Evolutionary conservation across 1,284 basidiomycete species (phyloP), one percentile per base, ranked within the genome.

Genomic region (Agaricales sp.): DNA sequence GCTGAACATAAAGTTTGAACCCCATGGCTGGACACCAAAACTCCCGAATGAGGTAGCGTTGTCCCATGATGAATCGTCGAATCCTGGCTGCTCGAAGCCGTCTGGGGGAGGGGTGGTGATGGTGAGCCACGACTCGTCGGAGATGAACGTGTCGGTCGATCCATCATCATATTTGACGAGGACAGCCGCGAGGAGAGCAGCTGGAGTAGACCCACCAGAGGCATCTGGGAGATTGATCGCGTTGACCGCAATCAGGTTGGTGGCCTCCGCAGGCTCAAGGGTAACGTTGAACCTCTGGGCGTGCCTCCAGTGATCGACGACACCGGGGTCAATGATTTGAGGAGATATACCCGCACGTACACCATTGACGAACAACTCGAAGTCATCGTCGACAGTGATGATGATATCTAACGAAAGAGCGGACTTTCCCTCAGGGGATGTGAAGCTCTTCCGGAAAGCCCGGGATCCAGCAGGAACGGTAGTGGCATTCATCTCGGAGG

Each of bases 301-400:
- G 1, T 53, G 49, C 48, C 54, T 58, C 59, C 60, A 59, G 2
- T 54, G 39, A 41, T 8, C 11, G n/a, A 11, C 30, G n/a, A 35
- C 8, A n/a, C 11, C 30, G 30, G 30, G 30, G 8, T 61, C 55
- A 1, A 50, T 43, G 12, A 55, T 46, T 39, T 55, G 51, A 1
- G 58, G 59, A 1, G 60, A 51, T 0, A 55, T 48, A 22, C 59
- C 61, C 4, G 59, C 51, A 1, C 53, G 48, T 8, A 46, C 50
- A 12, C 63, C 63, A 44, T 65, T 60, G 26, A 56, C 57, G 41
- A 58, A 63, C 2, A 63, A 49, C 3, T 54, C 54, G 51, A 60
- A 62, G 2, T 24, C 51, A 48, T 65, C 54, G 51, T 65, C 63
- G 4, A 54, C 60, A 2, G 62, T 60, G 38, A 56, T 39, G 16